phyloP scores from a whole-genome alignment of 257 asterid species.

The Penstemon eatonii region DNA sequence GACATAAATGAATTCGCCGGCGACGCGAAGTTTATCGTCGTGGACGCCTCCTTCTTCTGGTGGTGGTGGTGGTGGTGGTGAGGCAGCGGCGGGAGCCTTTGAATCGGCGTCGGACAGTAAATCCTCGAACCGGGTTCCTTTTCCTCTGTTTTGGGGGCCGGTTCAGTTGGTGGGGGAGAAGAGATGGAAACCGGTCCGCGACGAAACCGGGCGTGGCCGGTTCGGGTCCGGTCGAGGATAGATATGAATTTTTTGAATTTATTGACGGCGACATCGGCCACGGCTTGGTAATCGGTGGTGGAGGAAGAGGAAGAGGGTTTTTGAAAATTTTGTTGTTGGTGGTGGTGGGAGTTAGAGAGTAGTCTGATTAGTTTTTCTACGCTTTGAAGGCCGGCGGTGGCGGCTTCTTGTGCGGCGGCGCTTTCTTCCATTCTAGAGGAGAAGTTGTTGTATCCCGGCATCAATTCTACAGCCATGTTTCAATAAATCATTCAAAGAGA shows the following conservation, averaged over 20 bases:
- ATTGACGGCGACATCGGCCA: conserved; percentile 71
- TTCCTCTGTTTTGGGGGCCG: conserved; percentile 31
- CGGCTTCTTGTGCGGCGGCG: conserved; percentile 83
- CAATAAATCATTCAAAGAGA: conserved; percentile 17
- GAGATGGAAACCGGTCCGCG: conserved; percentile 64
- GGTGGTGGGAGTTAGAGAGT: conserved; percentile 52
- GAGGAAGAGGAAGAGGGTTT: conserved; percentile 21
- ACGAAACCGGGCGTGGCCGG: conserved; percentile 95
- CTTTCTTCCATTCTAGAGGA: conserved; percentile 53
- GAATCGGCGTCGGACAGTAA: conserved; percentile 64
- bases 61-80: conserved; percentile 43
- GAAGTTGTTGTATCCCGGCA: conserved; percentile 49
- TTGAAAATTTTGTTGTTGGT: conserved; percentile 17
- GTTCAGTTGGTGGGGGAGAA: conserved; percentile 24
- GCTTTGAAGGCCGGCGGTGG: conserved; percentile 82
- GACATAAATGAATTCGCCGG: conserved; percentile 67
- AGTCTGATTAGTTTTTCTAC: conserved; percentile 77
- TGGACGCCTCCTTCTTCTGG: conserved; percentile 64
- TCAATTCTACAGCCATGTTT: conserved; percentile 70
- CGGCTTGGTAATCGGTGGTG: conserved; percentile 54
- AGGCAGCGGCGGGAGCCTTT: conserved; percentile 83
- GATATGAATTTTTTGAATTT: conserved; percentile 80
- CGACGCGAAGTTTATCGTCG: conserved; percentile 72
- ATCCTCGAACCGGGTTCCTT: conserved; percentile 39
- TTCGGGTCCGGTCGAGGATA: conserved; percentile 62